Evolutionary conservation across 192 early-diverging fungal genomes (phyloP).

Genomic region (Podochytrium sp.): DNA sequence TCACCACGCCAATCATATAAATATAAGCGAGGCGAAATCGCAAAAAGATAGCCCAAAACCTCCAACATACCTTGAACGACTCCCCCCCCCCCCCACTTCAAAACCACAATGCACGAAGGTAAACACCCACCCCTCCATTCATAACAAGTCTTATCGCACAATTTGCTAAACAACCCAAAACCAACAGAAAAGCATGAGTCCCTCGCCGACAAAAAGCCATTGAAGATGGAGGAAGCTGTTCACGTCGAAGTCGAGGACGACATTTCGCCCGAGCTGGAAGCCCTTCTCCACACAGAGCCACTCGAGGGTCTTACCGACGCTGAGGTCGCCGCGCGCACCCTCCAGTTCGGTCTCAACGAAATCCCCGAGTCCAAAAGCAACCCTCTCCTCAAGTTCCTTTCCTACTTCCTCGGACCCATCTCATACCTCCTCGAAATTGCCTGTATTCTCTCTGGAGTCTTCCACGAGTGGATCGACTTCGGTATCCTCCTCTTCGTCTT

Average conservation of each 20-base stretch:
- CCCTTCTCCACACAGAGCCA: slow-evolving; percentile 77
- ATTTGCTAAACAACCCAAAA: no score
- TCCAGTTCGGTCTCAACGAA: slow-evolving; percentile 66
- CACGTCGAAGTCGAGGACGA: slow-evolving; percentile 46
- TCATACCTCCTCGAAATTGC: slow-evolving; percentile 75
- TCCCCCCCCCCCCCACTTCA: no score
- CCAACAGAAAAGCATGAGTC: neutral
- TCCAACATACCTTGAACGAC: no score
- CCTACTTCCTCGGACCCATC: slow-evolving; percentile 61
- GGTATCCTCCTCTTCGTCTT: slow-evolving; percentile 82
- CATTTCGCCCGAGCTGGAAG: slow-evolving; percentile 44
- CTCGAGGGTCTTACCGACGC: slow-evolving; percentile 72
- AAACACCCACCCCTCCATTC: no score
- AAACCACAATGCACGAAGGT: no score
- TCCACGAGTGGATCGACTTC: slow-evolving; percentile 85
- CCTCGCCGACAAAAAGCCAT: no score
- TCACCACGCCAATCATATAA: no score
- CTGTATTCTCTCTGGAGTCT: slow-evolving; percentile 76
- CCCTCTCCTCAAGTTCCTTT: slow-evolving; percentile 83
- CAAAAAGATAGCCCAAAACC: no score
- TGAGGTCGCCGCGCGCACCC: slow-evolving; percentile 75
- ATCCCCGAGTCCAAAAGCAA: slow-evolving; percentile 73
- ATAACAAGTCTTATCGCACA: no score
- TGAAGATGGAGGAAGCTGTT: slow-evolving; percentile 36
- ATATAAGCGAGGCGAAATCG: no score